Conservation (phyloP, 2,329 filamentous ascomycete species). For the Cladophialophora immunda region DNA sequence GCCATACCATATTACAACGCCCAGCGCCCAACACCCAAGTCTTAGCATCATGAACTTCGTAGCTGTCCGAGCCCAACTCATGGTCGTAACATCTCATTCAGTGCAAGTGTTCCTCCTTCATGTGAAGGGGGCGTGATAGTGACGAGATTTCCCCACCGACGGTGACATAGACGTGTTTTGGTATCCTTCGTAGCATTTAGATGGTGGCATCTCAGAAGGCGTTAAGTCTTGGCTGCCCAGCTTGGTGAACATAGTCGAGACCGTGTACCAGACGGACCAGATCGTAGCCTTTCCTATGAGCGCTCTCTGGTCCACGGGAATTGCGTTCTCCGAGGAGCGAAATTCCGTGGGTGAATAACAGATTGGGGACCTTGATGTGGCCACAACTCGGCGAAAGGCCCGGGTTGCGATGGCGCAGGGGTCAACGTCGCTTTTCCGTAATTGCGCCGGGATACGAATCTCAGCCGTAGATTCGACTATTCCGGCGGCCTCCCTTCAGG, state of each 20-base stretch:
- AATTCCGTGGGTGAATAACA: background rate
- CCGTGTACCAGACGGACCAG: background rate
- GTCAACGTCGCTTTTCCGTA: background rate
- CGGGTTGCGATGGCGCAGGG: background rate
- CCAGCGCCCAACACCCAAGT: background rate
- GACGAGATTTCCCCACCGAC: background rate
- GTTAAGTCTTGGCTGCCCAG: background rate
- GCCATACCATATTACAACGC: background rate
- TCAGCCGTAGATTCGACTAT: background rate
- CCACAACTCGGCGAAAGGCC: background rate
- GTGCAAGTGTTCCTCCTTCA: background rate
- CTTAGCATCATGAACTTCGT: constrained; percentile 6
- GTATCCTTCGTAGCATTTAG: background rate
- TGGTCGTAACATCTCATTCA: background rate
- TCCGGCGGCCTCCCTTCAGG: background rate
- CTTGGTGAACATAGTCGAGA: background rate
- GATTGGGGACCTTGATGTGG: background rate
- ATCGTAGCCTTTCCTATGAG: background rate
- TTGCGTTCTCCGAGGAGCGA: background rate
- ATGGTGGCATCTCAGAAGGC: background rate
- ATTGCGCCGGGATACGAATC: background rate
- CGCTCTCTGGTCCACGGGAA: background rate
- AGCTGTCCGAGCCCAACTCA: background rate
- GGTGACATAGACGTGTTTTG: background rate
- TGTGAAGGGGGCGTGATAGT: background rate